Evolutionary conservation across 2,329 filamentous ascomycete species (phyloP).

Genomic region (Aspergillus novofumigatus): DNA sequence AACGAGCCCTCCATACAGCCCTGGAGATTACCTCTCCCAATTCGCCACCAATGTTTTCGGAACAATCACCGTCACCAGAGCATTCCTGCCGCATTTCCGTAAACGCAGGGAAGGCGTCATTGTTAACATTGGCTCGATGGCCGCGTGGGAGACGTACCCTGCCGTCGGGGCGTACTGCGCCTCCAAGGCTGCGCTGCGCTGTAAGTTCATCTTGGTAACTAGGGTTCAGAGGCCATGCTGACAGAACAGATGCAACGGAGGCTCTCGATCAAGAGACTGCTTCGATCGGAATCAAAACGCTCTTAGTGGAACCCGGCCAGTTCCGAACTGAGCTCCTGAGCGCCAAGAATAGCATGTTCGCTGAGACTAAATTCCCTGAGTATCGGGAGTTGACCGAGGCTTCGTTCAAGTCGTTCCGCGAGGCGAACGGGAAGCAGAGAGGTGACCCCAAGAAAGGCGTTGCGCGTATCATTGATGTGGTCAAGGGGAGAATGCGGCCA

Average conservation of each 20-base stretch:
- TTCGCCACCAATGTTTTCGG: slow-evolving; percentile 40
- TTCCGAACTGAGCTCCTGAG: slow-evolving; percentile 32
- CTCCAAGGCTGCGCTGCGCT: slow-evolving; percentile 27
- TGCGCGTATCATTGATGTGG: slow-evolving; percentile 29
- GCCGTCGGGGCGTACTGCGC: slow-evolving; percentile 32
- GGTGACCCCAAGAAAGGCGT: slow-evolving; percentile 29
- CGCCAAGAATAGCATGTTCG: slow-evolving; percentile 8
- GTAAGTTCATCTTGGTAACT: background rate
- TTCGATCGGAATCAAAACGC: slow-evolving; percentile 30
- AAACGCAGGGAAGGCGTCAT: slow-evolving; percentile 28
- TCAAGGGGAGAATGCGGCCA: slow-evolving; percentile 21
- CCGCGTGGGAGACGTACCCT: slow-evolving; percentile 22
- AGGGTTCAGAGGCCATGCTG: background rate
- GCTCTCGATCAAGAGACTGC: slow-evolving; percentile 27
- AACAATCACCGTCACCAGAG: slow-evolving; percentile 33
- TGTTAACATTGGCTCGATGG: slow-evolving; percentile 35
- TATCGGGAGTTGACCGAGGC: slow-evolving; percentile 22
- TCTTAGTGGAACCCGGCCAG: slow-evolving; percentile 35
- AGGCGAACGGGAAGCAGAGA: slow-evolving; percentile 23
- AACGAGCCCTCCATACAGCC: slow-evolving; percentile 7
- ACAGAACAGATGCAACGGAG: slow-evolving; percentile 4
- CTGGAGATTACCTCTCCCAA: slow-evolving; percentile 20
- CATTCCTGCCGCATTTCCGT: slow-evolving; percentile 36
- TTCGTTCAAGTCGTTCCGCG: slow-evolving; percentile 12
- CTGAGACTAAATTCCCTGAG: slow-evolving; percentile 11